Evolutionary conservation across 148 eudicot genomes (phyloP), one percentile per base, ranked within the genome.

Genomic region (Amaranthus palmeri): DNA sequence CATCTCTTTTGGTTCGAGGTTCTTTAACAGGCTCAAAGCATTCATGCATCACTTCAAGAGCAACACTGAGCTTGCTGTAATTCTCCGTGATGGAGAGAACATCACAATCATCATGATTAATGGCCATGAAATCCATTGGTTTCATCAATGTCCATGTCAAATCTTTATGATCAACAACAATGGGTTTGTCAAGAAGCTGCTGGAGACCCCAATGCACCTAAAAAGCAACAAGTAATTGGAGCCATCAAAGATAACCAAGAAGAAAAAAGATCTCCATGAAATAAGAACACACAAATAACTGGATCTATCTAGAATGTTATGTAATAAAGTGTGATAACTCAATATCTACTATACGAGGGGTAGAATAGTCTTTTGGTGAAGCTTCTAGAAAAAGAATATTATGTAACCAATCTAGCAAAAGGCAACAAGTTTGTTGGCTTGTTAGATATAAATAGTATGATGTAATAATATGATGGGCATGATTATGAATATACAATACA

Each of bases 21-120:
- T 93, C 98, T 77, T 87, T 86, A 60, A 95, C 84, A 52, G 97
- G 91, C 55, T 89, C 96, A 75, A 95, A 95, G 78, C 97, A 95
- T 67, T 95, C 98, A 52, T 91, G 96, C 91, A 95, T 91, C 76
- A 95, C 96, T 77, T 81, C 80, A 12, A 89, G 81, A 67, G 98
- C 98, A 43, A 91, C 81, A 79, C 73, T 80, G 51, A 93, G 92
- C 77, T 85, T 93, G 78, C 85, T 73, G 74, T 81, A 86, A 61
- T 65, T 86, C 71, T 93, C 92, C 3, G 81, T 67, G 67, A 77
- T 62, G 63, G 72, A 46, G 48, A 68, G 86, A 51, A 61, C 57
- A 75, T 80, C 79, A 59, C 71, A 67, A 41, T 76, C 77, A 74
- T 77, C 85, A 47, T 46, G 42, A 73, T 79, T 74, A 61, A 41